Base-by-base conservation (phyloP, 1,284 basidiomycete species). In the Moniliella sp. region DNA sequence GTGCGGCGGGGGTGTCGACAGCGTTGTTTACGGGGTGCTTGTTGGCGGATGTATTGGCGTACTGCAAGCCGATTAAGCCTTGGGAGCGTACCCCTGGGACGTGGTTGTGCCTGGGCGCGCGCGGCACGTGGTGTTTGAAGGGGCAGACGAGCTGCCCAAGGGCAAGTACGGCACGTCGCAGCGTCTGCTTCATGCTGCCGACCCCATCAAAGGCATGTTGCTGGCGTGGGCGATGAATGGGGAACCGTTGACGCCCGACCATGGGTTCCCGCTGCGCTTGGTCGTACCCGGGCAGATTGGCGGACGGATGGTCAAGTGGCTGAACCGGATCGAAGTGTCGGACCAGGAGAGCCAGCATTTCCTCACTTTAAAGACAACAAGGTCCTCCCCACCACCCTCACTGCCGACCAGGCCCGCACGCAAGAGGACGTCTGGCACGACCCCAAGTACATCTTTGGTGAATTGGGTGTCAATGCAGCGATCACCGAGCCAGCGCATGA, bases 111-210 rank as follows among this genome's bases (percentile, higher is more conserved):
- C 46, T 13, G 49, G 45, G 1, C 50, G 37, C 58, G 70, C 61
- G 0, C 66, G 66, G 36, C 68, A 75, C 37, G 70, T 75, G 36
- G 55, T 73, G 12, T 75, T 76, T 38, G 74, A 76, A 51, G 73
- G 74, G 0, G 63, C 53, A 4, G 74, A 76, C 40, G 50, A 62
- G 30, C 62, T 75, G 11, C 72, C 74, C 5, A 69, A 75, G 27
- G 73, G 73, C n/a, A 68, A 67, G 5, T 76, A 75, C 40, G 73
- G 73, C 12, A 75, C 73, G 4, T 69, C 66, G 13, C 70, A 73
- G 46, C 57, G 63, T 18, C 51, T 72, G 14, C 63, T 60, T 18
- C 70, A 69, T 68, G 68, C 69, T 15, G 41, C 56, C 19, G 65
- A 67, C 44, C 63, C 57, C 33, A 61, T 64, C 18, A 67, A 66